Evolutionary conservation across 2,329 filamentous ascomycete genomes (phyloP), one percentile per base, ranked within the genome.

Genomic region (Fusarium lateritium): DNA sequence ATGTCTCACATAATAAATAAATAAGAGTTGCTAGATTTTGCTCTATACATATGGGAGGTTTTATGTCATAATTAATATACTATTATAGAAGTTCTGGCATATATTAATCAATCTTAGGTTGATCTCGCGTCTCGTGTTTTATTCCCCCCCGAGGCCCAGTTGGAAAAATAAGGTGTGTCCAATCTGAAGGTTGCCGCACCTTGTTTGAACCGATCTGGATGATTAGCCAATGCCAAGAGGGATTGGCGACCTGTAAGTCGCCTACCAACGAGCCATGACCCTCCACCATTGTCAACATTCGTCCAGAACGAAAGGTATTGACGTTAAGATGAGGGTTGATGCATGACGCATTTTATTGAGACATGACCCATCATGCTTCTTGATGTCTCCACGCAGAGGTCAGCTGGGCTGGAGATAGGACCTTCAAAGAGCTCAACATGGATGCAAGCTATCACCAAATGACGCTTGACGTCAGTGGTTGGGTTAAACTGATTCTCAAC

Each of bases 381-480:
- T 24, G 21, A 49, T 45, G 53, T 66, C 47, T 47, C 65, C 53
- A 60, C 31, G 45, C 40, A 39, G 38, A 62, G 34, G 44, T 66
- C 65, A 54, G 28, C 50, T 66, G 44, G 42, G 45, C 50, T 46
- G 19, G 33, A 21, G 45, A 51, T 46, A 53, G 40, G 46, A 24
- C 34, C 38, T 52, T 26, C 22, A 26, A 26, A n/a, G 17, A 52
- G 31, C 36, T 31, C 14, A 17, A 31, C 52, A 26, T 54, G 33
- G 28, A 50, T 44, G 11, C 31, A 31, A 60, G 39, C 24, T 26
- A 45, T 51, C 40, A 44, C 31, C 36, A 34, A 11, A 47, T 50
- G 33, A 44, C 24, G 44, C 39, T 56, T 73, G 72, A 74, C 72
- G 72, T 72, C 68, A 63, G 58, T 36, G 57, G 52, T 66, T 56